Conservation (phyloP, 2,329 filamentous ascomycete species). For the Diaporthe ampelina region DNA sequence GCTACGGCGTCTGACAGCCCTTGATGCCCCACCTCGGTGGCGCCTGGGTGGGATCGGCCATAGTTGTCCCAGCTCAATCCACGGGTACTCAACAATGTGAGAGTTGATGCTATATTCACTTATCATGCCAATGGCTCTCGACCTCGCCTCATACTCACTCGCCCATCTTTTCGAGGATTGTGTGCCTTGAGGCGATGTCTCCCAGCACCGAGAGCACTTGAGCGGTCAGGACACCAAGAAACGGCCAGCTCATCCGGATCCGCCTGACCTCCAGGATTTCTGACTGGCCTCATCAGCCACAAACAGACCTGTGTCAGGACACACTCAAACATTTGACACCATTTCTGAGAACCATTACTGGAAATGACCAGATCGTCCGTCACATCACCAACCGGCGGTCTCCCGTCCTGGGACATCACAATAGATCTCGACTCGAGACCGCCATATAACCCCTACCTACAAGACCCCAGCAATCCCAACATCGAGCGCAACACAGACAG, state of each 20-base stretch:
- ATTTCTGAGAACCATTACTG: not conserved
- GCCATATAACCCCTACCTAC: constrained; percentile 12
- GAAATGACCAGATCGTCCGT: constrained; percentile 6
- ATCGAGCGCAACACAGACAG: not conserved
- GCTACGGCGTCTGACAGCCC: not conserved
- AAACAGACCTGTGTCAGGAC: not conserved
- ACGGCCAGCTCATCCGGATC: constrained; percentile 11
- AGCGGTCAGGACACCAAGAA: constrained; percentile 10
- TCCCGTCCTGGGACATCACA: constrained; percentile 8
- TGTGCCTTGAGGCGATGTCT: not conserved
- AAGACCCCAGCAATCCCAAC: constrained; percentile 3
- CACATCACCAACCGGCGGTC: not conserved
- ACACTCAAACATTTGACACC: no score
- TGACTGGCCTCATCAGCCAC: not conserved
- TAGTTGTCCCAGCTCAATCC: not conserved
- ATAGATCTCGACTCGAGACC: constrained; percentile 9
- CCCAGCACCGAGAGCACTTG: not conserved
- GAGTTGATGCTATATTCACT: not conserved
- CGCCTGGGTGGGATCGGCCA: not conserved
- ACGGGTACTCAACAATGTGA: not conserved
- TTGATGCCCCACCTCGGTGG: not conserved
- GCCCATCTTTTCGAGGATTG: not conserved
- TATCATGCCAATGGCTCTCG: not conserved
- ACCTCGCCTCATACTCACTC: no score
- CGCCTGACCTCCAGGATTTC: not conserved